Base-by-base conservation (phyloP, 176 grass and related monocot species). In the Neostapfia colusana region DNA sequence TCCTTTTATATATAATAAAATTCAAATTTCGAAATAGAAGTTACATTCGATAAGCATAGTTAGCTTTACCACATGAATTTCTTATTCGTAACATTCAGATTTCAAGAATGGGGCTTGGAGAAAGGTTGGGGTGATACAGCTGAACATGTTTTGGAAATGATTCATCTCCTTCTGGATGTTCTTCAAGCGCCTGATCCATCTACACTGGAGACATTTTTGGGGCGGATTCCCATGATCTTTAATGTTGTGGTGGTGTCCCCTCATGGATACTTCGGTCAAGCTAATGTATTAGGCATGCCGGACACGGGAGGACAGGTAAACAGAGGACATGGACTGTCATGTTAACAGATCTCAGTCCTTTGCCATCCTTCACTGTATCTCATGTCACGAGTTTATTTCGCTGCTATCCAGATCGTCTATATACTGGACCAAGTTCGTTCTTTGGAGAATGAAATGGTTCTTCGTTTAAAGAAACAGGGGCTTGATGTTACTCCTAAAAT, bases 101-200 rank as follows among this genome's bases (percentile, higher is more conserved):
- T 95, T 85, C 95, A 99, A 88, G 95, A 92, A 82, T 88, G 90
- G 95, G 91, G 95, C 36, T 90, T 99, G 87, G 95, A 99, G 80
- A 95, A 90, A 84, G 95, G 95, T 51, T 99, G 95, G 95, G 95
- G 95, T 70, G 89, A 99, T 79, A 99, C 91, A 64, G 79, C 95
- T 84, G 83, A 82, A 60, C 54, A 70, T 85, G 89, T 99, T 49
- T 81, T 99, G 62, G 89, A 99, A 78, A 99, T 92, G 95, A 87
- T 99, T 61, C 91, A 90, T 86, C 91, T 99, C 70, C 90, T 99
- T 74, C 59, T 95, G 73, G 95, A 99, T 72, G 69, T 99, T 67
- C 83, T 99, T 65, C 95, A 99, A 59, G 95, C 95, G 0, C 95
- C 95, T 58, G 95, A 99, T 79, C 95, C 95, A 58, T 90, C 91